Evolutionary conservation across 176 grass and related monocot species (phyloP).

Genomic region (Urochloa ruziziensis): DNA sequence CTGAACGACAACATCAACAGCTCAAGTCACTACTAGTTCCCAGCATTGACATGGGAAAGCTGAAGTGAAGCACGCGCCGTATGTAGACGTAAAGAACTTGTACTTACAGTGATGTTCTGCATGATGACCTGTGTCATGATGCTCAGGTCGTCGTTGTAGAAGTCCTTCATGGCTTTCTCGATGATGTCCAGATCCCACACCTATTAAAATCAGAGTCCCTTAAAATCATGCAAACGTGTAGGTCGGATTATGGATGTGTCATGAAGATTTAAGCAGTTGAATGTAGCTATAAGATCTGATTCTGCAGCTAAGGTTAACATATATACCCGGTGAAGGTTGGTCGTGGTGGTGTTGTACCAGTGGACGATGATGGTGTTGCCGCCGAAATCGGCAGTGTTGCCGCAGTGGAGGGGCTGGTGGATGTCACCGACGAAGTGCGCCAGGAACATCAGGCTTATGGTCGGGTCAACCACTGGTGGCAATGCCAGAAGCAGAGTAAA

Average conservation of each 20-base stretch:
- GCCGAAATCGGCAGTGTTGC: slow-evolving; percentile 33
- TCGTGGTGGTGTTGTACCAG: slow-evolving; percentile 55
- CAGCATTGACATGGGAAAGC: neutral
- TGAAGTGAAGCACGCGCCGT: neutral
- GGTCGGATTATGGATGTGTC: too few species aligned
- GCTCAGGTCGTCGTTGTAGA: slow-evolving; percentile 52
- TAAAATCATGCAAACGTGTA: neutral
- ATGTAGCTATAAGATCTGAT: neutral
- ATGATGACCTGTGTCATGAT: slow-evolving; percentile 71
- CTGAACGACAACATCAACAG: slow-evolving; percentile 3
- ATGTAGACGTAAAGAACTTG: neutral
- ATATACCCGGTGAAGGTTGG: slow-evolving; percentile 66
- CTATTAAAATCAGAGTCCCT: slow-evolving; percentile 35
- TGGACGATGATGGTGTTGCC: slow-evolving; percentile 54
- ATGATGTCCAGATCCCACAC: slow-evolving; percentile 84
- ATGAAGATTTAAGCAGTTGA: neutral
- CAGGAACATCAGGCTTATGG: slow-evolving; percentile 61
- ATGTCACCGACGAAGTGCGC: slow-evolving; percentile 68
- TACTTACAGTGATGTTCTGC: slow-evolving; percentile 71
- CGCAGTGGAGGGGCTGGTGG: slow-evolving; percentile 62
- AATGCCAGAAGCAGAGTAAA: neutral
- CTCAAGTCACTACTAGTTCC: neutral
- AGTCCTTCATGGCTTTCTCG: slow-evolving; percentile 77
- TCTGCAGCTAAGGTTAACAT: too few species aligned
- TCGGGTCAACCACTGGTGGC: slow-evolving; percentile 23